Conservation (phyloP, 768 basidiomycete species). For the Leucosporidium creatinivorum region DNA sequence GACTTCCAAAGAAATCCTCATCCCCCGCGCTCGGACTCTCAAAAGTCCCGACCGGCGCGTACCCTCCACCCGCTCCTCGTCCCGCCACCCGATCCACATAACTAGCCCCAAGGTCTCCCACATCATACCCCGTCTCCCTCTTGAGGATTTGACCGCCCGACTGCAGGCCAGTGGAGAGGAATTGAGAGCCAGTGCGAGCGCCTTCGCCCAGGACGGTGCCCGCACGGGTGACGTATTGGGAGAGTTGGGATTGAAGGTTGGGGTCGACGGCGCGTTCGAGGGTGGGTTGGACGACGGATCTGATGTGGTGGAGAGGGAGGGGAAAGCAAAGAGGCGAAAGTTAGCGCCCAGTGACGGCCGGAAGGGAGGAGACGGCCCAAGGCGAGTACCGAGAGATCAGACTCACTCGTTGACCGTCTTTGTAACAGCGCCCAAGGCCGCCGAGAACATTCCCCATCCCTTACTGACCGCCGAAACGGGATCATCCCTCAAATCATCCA, state of each 20-base stretch:
- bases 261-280: conserved; percentile 76
- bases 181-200: conserved; percentile 55
- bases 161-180: conserved; percentile 33
- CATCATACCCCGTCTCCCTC: conserved; percentile 71
- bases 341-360: not conserved
- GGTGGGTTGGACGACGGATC: conserved; percentile 79
- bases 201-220: conserved; percentile 55
- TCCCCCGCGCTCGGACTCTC: conserved; percentile 3
- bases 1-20: conserved; percentile 23
- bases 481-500: conserved; percentile 76
- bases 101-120: conserved; percentile 41
- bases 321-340: not conserved
- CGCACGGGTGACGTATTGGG: conserved; percentile 54
- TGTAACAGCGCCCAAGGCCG: conserved; percentile 70
- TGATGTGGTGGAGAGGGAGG: not conserved
- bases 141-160: conserved; percentile 72
- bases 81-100: conserved; percentile 29
- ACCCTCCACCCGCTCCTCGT: conserved; percentile 21
- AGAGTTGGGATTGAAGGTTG: conserved; percentile 63
- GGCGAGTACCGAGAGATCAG: not conserved
- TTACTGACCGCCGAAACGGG: conserved; percentile 78
- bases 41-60: conserved; percentile 17
- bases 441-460: conserved; percentile 92
- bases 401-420: conserved; percentile 61
- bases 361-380: too few species aligned